Base-by-base conservation (phyloP, 257 asterid genomes). In the Craterostigma plantagineum region DNA sequence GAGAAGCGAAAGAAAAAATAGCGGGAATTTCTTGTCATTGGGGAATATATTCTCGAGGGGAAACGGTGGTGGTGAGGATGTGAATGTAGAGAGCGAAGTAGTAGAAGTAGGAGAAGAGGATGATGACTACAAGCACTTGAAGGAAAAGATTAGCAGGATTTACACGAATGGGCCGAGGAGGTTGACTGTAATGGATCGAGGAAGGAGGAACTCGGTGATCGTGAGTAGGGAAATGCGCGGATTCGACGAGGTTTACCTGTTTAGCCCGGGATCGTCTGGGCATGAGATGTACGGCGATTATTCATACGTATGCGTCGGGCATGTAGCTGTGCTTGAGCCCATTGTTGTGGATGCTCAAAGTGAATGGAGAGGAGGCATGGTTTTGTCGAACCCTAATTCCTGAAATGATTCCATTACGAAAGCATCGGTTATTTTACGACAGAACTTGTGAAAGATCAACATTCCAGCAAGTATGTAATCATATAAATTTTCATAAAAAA, bases 181-280 rank as follows among this genome's bases (percentile, higher is more conserved):
- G 46, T 59, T 81, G 39, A 77, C 91, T 11, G 51, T 80, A 61
- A 73, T 85, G 12, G 91, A 85, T 49, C 64, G 96, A 55, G 93
- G 95, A 3, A 65, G 77, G 58, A 72, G 87, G 63, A 79, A 83
- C 61, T 83, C 95, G 3, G 69, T 83, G 36, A 42, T 34, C 1
- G 49, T 76, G 41, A 63, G 55, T 52, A 61, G 91, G 51, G 57
- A 69, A 14, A 23, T 2, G 30, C 30, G 6, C 30, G 93, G 93
- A 18, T 79, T 79, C 62, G 36, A 70, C 10, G 93, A 83, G 70
- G 46, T 76, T 50, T 83, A 83, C 64, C 33, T 76, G 65, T 57
- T 69, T 35, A 83, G 95, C 58, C 92, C 95, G 3, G 95, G 92
- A 43, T 79, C n/a, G n/a, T n/a, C 30, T 6, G 65, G 57, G 33